These are phyloP conservation scores for Colletotrichum lini DNA, from an alignment of 2,329 filamentous ascomycete species.

Conservation along the genomic window DNA sequence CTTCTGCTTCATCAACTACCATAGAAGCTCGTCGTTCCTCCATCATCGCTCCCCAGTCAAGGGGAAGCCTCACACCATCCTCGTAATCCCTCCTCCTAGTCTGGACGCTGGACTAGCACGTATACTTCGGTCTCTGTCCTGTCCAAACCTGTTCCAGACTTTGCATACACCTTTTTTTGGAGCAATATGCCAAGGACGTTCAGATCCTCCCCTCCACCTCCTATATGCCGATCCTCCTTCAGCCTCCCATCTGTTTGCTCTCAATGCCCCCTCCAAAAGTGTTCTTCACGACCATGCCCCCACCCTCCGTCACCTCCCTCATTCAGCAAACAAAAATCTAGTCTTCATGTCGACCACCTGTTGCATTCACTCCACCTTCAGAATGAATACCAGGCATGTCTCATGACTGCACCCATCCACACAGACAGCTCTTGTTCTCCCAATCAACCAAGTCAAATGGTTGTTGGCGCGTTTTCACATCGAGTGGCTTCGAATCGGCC, in stretches of 20 bases:
- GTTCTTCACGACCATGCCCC: constrained; percentile 29
- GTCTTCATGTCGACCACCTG: constrained; percentile 22
- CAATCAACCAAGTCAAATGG: constrained; percentile 3
- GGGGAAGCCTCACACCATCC: not conserved
- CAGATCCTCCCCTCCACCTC: constrained; percentile 7
- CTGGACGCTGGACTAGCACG: constrained; percentile 26
- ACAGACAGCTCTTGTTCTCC: constrained; percentile 2
- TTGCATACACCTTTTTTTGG: constrained; percentile 5
- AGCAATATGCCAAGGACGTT: not conserved
- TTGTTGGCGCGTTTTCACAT: constrained; percentile 9
- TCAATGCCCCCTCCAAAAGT: constrained; percentile 2
- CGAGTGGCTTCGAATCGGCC: constrained; percentile 11
- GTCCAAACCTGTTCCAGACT: constrained; percentile 18
- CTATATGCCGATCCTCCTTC: constrained; percentile 33
- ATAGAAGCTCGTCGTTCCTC: not conserved
- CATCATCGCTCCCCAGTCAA: constrained; percentile 34
- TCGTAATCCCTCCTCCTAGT: too few relatives aligned
- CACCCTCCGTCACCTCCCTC: constrained; percentile 29
- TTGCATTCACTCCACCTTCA: constrained; percentile 32
- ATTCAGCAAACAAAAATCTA: constrained; percentile 15
- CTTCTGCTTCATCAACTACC: constrained; percentile 19
- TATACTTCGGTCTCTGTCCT: constrained; percentile 16
- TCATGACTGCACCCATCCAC: constrained; percentile 18
- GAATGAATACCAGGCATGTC: constrained; percentile 3
- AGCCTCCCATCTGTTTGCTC: constrained; percentile 36